Evolutionary conservation across 768 basidiomycete species (phyloP), one percentile per base, ranked within the genome.

Genomic region (Coprinellus aureogranulatus): DNA sequence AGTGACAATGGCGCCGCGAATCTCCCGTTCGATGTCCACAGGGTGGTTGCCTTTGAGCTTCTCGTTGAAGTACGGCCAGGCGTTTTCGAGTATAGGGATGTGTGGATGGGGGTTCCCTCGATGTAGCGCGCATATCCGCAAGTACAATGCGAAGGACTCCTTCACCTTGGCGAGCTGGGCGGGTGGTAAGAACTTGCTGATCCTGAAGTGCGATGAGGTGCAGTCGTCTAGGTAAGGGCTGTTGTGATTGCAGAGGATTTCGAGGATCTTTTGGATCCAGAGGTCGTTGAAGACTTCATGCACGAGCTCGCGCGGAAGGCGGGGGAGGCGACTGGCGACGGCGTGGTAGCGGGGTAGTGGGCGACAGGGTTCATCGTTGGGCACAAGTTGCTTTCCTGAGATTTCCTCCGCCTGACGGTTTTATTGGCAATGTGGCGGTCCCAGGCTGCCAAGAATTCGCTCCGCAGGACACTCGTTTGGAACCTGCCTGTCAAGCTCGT

Each of bases 311-410:
- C 59, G 61, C 8, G 68, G 67, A 30, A 70, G 61, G 27, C 26
- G 56, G 23, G 58, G 28, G 10, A 67, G 63, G 12, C 62, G 61
- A n/a, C 49, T 28, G 53, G 66, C 62, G 34, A 59, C 62, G 18
- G 64, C 60, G 41, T 60, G 46, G 45, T 63, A 63, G 22, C 57
- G 61, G 12, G 14, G 42, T 86, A 44, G 81, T 78, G 27, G 78
- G 89, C 14, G 71, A 80, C 3, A 63, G 78, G 6, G 86, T 85
- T n/a, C 83, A n/a, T 84, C 2, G 88, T 87, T 87, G 87, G 72
- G 85, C 85, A 65, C 80, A 84, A 67, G 89, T 89, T 54, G 90
- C 90, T 1, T 75, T 72, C 3, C 70, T 81, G 41, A 85, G 83
- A 64, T 90, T 79, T 71, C n/a, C n/a, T n/a, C n/a, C n/a, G n/a